Evolutionary conservation across 2,329 filamentous ascomycete genomes (phyloP).

Genomic region (Stromatinia cepivora): DNA sequence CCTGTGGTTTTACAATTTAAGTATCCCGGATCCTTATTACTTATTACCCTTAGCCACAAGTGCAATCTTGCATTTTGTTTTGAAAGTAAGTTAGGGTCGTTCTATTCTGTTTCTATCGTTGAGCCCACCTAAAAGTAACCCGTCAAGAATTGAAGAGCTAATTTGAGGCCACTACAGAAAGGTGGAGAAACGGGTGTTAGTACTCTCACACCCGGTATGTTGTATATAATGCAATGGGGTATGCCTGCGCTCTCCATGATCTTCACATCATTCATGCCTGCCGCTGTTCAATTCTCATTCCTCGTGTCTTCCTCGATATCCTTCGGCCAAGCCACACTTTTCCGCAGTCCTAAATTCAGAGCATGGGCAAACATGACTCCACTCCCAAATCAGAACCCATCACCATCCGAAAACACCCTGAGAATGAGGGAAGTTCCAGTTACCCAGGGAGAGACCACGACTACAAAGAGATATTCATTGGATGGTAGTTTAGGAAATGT

Average conservation of each 20-base stretch:
- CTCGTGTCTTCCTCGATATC: constrained; percentile 45
- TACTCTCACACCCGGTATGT: constrained; percentile 40
- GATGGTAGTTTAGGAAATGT: constrained; percentile 15
- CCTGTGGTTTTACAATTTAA: constrained; percentile 79
- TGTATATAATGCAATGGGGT: constrained; percentile 46
- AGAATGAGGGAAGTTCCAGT: not conserved
- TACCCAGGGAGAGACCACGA: not conserved
- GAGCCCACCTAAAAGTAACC: not conserved
- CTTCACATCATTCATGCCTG: constrained; percentile 51
- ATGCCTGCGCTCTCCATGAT: constrained; percentile 55
- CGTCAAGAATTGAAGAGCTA: not conserved
- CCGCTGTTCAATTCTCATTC: constrained; percentile 65
- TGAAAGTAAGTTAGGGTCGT: constrained; percentile 33
- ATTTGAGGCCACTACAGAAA: constrained; percentile 37
- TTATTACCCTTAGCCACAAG: constrained; percentile 67
- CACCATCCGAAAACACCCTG: not conserved
- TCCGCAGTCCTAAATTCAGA: constrained; percentile 47
- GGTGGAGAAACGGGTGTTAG: constrained; percentile 52
- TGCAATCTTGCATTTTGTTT: constrained; percentile 53
- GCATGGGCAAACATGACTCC: constrained; percentile 43
- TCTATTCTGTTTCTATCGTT: not conserved
- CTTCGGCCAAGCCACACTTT: constrained; percentile 47
- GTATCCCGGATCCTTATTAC: constrained; percentile 73
- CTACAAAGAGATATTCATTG: not conserved
- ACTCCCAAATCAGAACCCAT: constrained; percentile 24